A percentile compares a stretch with the other conserved stretches of the same genome.
Evolutionary conservation across 768 basidiomycete genomes (phyloP).

Genomic region (Amanita inopinata): DNA sequence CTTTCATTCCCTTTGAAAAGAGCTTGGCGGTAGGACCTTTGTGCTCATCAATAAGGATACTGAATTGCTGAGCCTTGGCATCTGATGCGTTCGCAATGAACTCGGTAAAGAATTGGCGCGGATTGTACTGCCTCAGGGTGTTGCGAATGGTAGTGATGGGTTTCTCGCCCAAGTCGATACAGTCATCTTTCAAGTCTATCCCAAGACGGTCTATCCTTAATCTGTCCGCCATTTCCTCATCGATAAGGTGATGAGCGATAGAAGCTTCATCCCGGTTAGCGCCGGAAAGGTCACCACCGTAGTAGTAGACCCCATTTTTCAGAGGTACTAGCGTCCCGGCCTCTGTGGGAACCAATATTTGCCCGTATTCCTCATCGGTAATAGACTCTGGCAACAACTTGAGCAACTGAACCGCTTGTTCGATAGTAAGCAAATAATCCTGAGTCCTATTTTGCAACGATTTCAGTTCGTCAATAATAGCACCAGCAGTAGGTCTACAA

Average conservation of each 20-base stretch:
- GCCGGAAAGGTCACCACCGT: constrained; percentile 25
- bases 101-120: constrained; percentile 34
- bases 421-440: constrained; percentile 10
- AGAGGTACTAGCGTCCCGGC: constrained; percentile 18
- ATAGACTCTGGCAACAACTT: constrained; percentile 18
- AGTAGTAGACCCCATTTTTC: constrained; percentile 27
- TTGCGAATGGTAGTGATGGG: constrained; percentile 32
- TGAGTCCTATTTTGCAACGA: constrained; percentile 10
- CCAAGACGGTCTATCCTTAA: constrained; percentile 26
- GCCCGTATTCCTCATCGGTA: constrained; percentile 15
- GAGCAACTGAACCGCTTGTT: constrained; percentile 21
- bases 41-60: constrained; percentile 28
- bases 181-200: constrained; percentile 21
- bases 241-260: constrained; percentile 24
- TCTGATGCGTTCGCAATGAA: constrained; percentile 47
- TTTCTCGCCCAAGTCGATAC: constrained; percentile 33
- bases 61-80: constrained; percentile 34
- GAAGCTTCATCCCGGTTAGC: constrained; percentile 8
- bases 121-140: constrained; percentile 31
- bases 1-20: constrained; percentile 25
- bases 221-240: constrained; percentile 20
- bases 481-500: constrained; percentile 22
- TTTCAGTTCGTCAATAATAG: constrained; percentile 20
- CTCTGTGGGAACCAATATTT: constrained; percentile 27
- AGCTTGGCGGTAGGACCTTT: constrained; percentile 11